Evolutionary conservation across 495 filamentous ascomycete species (phyloP), one percentile per base, ranked within the genome.

Genomic region (Penicillium tannophilum): DNA sequence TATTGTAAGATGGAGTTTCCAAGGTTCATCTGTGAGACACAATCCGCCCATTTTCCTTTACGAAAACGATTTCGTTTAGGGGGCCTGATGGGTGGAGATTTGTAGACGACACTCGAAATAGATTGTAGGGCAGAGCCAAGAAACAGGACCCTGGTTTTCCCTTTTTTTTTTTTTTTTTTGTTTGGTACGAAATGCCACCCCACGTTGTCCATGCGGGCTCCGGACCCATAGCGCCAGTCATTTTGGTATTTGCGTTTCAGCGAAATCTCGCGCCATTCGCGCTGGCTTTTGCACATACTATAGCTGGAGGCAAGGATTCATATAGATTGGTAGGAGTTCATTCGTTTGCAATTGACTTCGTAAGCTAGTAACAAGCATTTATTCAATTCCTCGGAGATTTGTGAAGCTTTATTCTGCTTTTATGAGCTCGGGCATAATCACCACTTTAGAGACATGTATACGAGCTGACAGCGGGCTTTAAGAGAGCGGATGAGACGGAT

Each of bases 61-160:
- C 44, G 44, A 47, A 47, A 11, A 47, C 44, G 44, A 26, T 14
- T 47, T 47, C 44, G 44, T 47, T 47, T 47, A 16, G 44, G 24
- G 9, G 23, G 7, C 39, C 39, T 41, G 6, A 17, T 41, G 14
- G 39, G 4, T 16, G 39, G 14, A 6, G 17, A 16, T 1, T 16
- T 41, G 39, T 4, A 41, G 39, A 14, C 0, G 33, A 36, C 1
- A 7, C 33, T 41, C 4, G 4, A 7, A 41, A 41, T 17, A 41
- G 16, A 41, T 41, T 17, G 5, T n/a, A 41, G 16, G 39, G 39
- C 39, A 41, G 16, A 41, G 39, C 39, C 39, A 41, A 41, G 39
- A 41, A 2, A 16, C 6, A 41, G 39, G 39, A 41, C 39, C 39
- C 39, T 36, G 20, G 20, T 10, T 36, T 36, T 41, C 17, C 17